Evolutionary conservation across 441 rosid species (phyloP).

Genomic region (Croton laevigatus): DNA sequence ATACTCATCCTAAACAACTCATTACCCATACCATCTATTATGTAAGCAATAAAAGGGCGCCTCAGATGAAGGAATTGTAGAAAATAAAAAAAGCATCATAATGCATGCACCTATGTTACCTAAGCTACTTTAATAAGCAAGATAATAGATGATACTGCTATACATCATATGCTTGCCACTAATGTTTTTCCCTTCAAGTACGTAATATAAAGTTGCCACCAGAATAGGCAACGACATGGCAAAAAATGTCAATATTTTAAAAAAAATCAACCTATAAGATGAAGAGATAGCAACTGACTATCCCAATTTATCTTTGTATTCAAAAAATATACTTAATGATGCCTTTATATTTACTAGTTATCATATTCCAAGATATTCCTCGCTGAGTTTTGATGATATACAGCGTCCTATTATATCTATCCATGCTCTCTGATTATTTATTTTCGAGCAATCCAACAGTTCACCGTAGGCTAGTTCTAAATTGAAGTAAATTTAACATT

Average conservation of each 20-base stretch:
- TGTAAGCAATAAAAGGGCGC: constrained; percentile 85
- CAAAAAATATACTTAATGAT: not conserved
- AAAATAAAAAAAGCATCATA: constrained; percentile 11
- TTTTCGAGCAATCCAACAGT: not conserved
- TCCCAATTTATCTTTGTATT: not conserved
- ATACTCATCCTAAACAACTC: constrained; percentile 76
- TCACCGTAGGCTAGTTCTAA: too few relatives aligned
- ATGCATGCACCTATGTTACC: not conserved
- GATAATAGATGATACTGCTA: not conserved
- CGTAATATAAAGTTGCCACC: not conserved
- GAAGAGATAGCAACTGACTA: not conserved
- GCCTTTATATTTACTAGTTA: not conserved
- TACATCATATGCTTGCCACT: not conserved
- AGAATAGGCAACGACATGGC: not conserved
- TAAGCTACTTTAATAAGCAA: constrained; percentile 6
- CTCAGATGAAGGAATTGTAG: constrained; percentile 74
- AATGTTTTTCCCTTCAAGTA: not conserved
- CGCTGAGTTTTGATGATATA: not conserved
- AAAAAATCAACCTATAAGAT: not conserved
- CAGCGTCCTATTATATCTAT: not conserved
- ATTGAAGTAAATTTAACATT: too few relatives aligned
- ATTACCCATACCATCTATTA: constrained; percentile 70
- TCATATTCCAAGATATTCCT: not conserved
- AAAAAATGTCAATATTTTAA: not conserved
- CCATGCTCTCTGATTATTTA: not conserved